Evolutionary conservation across 2,329 filamentous ascomycete genomes (phyloP).

Genomic region (Trichoderma semiorbis): DNA sequence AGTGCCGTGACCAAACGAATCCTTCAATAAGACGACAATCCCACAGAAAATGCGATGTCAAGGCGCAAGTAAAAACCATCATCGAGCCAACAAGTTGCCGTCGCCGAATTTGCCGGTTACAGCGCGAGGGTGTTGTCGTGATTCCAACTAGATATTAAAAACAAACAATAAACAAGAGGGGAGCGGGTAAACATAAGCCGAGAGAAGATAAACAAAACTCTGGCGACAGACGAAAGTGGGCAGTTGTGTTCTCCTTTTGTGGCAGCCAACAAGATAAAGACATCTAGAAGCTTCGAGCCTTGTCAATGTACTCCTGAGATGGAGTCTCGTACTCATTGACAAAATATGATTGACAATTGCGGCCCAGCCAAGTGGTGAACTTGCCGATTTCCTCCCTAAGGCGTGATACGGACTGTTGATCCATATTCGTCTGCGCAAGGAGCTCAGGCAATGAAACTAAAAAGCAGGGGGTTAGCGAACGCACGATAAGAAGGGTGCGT

Average conservation of each 20-base stretch:
- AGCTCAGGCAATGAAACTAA: constrained; percentile 90
- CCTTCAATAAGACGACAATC: neutral
- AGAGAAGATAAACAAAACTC: neutral
- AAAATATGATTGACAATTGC: constrained; percentile 75
- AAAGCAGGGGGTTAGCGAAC: neutral
- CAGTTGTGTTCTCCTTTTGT: neutral
- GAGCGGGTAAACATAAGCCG: neutral
- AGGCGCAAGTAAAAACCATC: neutral
- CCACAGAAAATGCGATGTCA: neutral
- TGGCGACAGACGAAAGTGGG: neutral
- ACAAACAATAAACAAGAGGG: neutral
- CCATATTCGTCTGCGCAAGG: constrained; percentile 97
- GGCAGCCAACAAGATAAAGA: neutral
- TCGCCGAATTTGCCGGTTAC: neutral
- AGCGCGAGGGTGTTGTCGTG: neutral
- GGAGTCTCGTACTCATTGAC: constrained; percentile 71
- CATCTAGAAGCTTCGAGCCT: constrained; percentile 49
- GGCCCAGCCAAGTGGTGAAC: constrained; percentile 80
- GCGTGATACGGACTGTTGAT: constrained; percentile 81
- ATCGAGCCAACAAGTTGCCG: neutral
- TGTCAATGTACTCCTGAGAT: constrained; percentile 67
- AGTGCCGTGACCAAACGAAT: constrained; percentile 4
- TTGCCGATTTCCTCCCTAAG: constrained; percentile 85
- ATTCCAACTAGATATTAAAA: neutral
- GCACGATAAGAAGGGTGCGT: neutral